These are phyloP conservation scores for Petunia axillaris DNA, from an alignment of 257 asterid genomes.

Conservation along the genomic window DNA sequence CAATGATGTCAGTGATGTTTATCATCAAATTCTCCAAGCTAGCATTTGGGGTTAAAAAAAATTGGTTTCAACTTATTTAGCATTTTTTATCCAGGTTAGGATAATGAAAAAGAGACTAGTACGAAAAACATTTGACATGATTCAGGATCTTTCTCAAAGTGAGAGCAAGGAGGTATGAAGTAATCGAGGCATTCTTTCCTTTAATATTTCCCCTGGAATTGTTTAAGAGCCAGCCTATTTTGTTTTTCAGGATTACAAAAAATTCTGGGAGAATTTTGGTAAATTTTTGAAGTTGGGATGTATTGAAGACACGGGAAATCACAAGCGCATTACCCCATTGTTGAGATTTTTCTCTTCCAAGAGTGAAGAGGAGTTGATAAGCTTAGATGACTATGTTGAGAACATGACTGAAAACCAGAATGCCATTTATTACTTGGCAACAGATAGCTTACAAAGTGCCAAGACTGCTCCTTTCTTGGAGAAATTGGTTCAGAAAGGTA, in stretches of 20 bases:
- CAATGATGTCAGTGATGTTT: neutral
- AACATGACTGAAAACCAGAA: slow-evolving; percentile 90
- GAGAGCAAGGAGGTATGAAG: slow-evolving; percentile 77
- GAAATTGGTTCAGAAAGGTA: slow-evolving; percentile 81
- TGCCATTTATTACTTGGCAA: slow-evolving; percentile 83
- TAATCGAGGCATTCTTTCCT: neutral
- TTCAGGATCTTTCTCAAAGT: slow-evolving; percentile 88
- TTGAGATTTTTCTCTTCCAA: slow-evolving; percentile 18
- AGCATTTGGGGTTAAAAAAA: neutral
- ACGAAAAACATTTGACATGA: slow-evolving; percentile 95
- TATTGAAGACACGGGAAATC: slow-evolving; percentile 87
- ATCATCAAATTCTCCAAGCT: neutral
- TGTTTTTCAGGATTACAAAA: slow-evolving; percentile 74
- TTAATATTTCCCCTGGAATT: neutral
- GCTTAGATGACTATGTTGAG: slow-evolving; percentile 84
- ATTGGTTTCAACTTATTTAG: neutral
- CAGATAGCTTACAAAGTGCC: slow-evolving; percentile 92
- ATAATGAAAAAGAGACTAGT: slow-evolving; percentile 95
- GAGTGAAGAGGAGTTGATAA: slow-evolving; percentile 46
- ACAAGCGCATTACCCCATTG: neutral
- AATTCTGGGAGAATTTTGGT: slow-evolving; percentile 97
- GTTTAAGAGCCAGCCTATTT: slow-evolving; percentile 6
- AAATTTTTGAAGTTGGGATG: slow-evolving; percentile 91
- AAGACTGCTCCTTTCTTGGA: slow-evolving; percentile 94
- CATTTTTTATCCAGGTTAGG: slow-evolving; percentile 61